Evolutionary conservation across 768 basidiomycete species (phyloP).

Genomic region (Pleurotus citrinopileatus): DNA sequence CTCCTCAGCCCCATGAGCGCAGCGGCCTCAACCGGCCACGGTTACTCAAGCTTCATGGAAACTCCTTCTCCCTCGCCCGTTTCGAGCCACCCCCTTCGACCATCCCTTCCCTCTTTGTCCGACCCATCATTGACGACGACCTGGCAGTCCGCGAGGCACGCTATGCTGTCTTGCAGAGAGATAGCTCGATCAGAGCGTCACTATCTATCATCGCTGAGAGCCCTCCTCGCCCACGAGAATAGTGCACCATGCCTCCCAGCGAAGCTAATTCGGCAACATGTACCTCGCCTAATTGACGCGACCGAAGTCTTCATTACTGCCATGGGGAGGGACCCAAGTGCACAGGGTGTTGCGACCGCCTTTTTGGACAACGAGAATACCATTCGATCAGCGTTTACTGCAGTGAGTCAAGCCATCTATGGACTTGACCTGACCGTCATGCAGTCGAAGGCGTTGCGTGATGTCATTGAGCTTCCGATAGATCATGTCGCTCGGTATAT

Average conservation of each 20-base stretch:
- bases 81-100: not conserved
- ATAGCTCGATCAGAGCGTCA: conserved; percentile 41
- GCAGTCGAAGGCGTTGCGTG: conserved; percentile 33
- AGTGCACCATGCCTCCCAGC: conserved; percentile 34
- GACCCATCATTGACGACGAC: conserved; percentile 17
- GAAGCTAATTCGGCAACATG: conserved; percentile 48
- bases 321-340: conserved; percentile 58
- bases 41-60: conserved; percentile 3
- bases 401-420: conserved; percentile 59
- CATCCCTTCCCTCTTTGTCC: conserved; percentile 9
- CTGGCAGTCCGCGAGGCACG: conserved; percentile 36
- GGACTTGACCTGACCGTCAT: conserved; percentile 30
- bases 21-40: not conserved
- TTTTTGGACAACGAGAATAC: conserved; percentile 51
- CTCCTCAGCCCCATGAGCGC: conserved; percentile 4
- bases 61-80: conserved; percentile 4
- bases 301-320: conserved; percentile 48
- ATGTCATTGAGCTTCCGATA: conserved; percentile 61
- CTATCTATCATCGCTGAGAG: conserved; percentile 34
- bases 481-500: conserved; percentile 66
- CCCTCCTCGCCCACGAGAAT: not conserved
- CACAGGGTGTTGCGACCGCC: conserved; percentile 59
- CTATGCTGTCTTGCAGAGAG: conserved; percentile 38
- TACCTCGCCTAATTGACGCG: conserved; percentile 46
- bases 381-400: conserved; percentile 53